A percentile compares a stretch with the other conserved stretches of the same genome.
Conservation (phyloP, 1,284 basidiomycete genomes). For the Ustilago hordei region DNA sequence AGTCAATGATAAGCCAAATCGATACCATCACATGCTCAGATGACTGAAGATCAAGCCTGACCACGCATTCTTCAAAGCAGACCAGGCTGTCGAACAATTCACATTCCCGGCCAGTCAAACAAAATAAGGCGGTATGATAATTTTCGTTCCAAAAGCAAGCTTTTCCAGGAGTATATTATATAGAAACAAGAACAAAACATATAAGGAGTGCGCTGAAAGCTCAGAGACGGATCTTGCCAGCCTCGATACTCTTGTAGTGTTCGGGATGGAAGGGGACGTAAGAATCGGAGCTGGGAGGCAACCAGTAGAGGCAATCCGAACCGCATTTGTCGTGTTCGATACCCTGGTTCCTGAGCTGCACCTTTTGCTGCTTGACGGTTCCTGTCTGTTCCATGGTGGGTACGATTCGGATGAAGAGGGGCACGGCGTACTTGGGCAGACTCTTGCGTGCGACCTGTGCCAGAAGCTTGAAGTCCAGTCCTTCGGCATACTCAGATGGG, state of each 20-base stretch:
- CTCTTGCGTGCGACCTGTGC: conserved; percentile 56
- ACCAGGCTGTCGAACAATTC: neutral
- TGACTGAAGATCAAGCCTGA: neutral
- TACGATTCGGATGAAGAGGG: conserved; percentile 68
- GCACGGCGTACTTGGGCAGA: conserved; percentile 69
- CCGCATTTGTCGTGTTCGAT: conserved; percentile 64
- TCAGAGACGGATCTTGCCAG: conserved; percentile 58
- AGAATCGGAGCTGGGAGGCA: conserved; percentile 54
- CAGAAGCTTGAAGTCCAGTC: conserved; percentile 62
- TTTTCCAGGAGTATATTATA: conserved; percentile 2
- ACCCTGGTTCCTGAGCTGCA: conserved; percentile 66
- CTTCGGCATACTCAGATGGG: conserved; percentile 35
- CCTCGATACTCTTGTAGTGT: conserved; percentile 52
- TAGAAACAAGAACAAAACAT: neutral
- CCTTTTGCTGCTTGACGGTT: conserved; percentile 69
- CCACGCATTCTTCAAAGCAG: neutral
- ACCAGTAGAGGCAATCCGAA: conserved; percentile 57
- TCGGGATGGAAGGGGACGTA: conserved; percentile 56
- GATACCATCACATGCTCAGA: neutral
- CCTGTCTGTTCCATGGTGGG: conserved; percentile 63
- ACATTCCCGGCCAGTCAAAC: neutral
- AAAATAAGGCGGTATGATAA: neutral
- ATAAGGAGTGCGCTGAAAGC: neutral
- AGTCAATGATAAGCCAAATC: neutral
- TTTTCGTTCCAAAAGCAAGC: neutral